A percentile compares a stretch with the other conserved stretches of the same genome.
Conservation (phyloP, 257 asterid genomes). For the Nicotiana undulata region DNA sequence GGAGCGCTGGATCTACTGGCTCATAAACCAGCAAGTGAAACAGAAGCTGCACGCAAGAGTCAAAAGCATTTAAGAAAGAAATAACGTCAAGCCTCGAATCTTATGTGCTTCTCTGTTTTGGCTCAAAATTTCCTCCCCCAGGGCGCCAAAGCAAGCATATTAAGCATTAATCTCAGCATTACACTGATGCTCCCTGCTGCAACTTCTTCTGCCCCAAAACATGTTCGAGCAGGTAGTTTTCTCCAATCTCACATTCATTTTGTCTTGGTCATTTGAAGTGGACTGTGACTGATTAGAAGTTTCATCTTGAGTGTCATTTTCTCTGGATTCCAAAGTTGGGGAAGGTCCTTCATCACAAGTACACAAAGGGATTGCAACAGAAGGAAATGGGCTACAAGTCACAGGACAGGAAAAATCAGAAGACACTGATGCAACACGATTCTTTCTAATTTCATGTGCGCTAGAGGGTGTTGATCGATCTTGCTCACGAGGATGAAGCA, state of each 20-base stretch:
- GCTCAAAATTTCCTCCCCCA: background rate
- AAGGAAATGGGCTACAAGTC: slow-evolving; percentile 92
- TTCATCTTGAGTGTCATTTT: slow-evolving; percentile 38
- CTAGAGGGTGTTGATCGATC: slow-evolving; percentile 40
- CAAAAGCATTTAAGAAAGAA: background rate
- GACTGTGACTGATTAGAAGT: slow-evolving; percentile 55
- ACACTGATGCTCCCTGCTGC: slow-evolving; percentile 92
- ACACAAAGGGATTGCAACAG: slow-evolving; percentile 77
- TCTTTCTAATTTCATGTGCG: slow-evolving; percentile 61
- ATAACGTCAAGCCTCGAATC: background rate
- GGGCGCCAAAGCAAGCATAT: background rate
- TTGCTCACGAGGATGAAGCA: slow-evolving; percentile 77
- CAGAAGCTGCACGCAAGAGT: slow-evolving; percentile 1
- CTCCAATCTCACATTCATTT: slow-evolving; percentile 50
- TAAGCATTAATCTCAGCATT: slow-evolving; percentile 88
- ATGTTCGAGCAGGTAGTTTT: slow-evolving; percentile 76
- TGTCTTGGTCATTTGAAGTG: slow-evolving; percentile 35
- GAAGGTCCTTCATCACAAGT: slow-evolving; percentile 78
- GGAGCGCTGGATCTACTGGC: background rate
- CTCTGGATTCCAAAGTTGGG: slow-evolving; percentile 56
- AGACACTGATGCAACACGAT: slow-evolving; percentile 62
- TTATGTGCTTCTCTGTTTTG: background rate
- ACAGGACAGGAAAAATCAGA: slow-evolving; percentile 73
- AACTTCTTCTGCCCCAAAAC: slow-evolving; percentile 97
- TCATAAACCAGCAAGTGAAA: background rate